Evolutionary conservation across 179 eudicot genomes (phyloP).

Genomic region (Silene vulgaris): DNA sequence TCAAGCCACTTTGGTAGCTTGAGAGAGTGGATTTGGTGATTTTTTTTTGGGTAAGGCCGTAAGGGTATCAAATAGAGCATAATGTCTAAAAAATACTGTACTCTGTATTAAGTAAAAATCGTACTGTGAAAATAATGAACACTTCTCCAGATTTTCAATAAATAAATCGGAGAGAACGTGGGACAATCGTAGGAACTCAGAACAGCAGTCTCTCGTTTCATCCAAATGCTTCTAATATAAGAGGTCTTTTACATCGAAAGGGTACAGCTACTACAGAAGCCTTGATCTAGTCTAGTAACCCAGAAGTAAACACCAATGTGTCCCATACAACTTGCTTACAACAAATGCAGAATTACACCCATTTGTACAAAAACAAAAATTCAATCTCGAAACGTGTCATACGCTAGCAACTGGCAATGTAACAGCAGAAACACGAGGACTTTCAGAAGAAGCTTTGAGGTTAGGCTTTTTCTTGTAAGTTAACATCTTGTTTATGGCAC

Average conservation of each 20-base stretch:
- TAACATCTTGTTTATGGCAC: slow-evolving; percentile 86
- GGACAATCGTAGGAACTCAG: background rate
- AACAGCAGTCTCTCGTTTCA: background rate
- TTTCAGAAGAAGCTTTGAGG: slow-evolving; percentile 21
- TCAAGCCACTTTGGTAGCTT: no score
- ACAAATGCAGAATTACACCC: slow-evolving; percentile 1
- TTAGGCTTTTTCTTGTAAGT: slow-evolving; percentile 41
- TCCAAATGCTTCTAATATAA: background rate
- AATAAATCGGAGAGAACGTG: background rate
- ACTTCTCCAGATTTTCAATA: no score
- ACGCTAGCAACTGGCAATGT: slow-evolving; percentile 21
- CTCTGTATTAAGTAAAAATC: no score
- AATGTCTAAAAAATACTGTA: no score
- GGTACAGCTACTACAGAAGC: background rate
- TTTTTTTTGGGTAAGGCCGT: no score
- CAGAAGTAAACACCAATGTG: background rate
- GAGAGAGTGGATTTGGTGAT: no score
- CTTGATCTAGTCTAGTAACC: background rate
- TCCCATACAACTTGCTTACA: background rate
- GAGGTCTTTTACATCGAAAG: background rate
- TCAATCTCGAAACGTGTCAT: slow-evolving; percentile 11
- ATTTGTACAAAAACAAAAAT: slow-evolving; percentile 22
- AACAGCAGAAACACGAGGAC: slow-evolving; percentile 25
- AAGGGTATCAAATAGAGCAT: no score
- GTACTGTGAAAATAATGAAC: no score